These are phyloP conservation scores for Coemansia erecta DNA, from an alignment of 192 early-diverging fungal genomes.

Conservation along the genomic window DNA sequence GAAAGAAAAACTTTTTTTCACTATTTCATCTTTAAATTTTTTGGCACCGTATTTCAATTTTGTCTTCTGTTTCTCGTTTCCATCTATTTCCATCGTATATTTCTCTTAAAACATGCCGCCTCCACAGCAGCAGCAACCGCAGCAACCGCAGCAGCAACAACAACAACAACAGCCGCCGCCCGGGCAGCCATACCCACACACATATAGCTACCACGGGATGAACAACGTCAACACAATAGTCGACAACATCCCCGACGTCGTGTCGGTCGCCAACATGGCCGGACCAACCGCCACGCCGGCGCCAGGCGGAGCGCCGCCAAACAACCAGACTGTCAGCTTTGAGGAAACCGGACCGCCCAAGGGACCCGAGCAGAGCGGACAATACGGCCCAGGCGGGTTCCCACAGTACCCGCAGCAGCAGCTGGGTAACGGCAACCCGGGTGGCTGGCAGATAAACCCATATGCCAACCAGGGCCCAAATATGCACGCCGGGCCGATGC, in stretches of 20 bases:
- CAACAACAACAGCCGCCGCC: conserved; percentile 4
- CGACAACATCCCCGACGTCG: conserved; percentile 16
- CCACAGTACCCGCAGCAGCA: conserved; percentile 4
- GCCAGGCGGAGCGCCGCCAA: too few species aligned
- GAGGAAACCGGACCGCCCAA: not conserved
- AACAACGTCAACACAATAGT: conserved; percentile 21
- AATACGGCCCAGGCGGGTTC: conserved; percentile 7
- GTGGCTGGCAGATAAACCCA: conserved; percentile 4
- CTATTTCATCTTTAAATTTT: not conserved
- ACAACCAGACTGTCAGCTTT: too few species aligned
- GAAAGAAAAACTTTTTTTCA: conserved; percentile 5
- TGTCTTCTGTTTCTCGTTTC: conserved; percentile 4
- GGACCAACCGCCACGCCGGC: not conserved
- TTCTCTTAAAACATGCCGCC: conserved; percentile 3
- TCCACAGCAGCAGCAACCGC: conserved; percentile 3
- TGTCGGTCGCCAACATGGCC: conserved; percentile 6
- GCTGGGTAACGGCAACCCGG: not conserved
- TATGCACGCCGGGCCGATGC: conserved; percentile 24
- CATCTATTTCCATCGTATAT: not conserved
- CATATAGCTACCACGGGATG: conserved; percentile 46
- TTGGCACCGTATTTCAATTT: conserved; percentile 5
- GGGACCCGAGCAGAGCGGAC: not conserved
- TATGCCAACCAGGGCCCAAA: not conserved
- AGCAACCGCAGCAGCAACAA: too few species aligned
- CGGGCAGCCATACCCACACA: conserved; percentile 12